These are phyloP conservation scores for Leishmania tropica DNA, from an alignment of 208 protist genomes.

Conservation along the genomic window DNA sequence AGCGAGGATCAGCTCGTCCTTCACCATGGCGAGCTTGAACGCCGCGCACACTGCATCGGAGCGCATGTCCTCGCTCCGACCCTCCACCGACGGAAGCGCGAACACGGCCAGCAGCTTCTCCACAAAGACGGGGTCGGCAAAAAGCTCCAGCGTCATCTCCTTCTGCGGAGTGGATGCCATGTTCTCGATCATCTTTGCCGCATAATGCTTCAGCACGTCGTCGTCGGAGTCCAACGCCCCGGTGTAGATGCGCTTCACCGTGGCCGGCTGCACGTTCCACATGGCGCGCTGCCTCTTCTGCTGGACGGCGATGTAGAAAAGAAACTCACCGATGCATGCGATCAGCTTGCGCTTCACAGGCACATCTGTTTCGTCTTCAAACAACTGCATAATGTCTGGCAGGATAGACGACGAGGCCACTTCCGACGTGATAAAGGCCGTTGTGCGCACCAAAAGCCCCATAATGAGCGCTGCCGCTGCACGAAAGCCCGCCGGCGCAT, in stretches of 20 bases:
- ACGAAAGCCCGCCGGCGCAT: constrained; percentile 54
- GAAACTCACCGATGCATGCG: constrained; percentile 86
- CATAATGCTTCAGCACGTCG: constrained; percentile 89
- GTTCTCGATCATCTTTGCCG: constrained; percentile 91
- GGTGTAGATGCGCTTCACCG: constrained; percentile 52
- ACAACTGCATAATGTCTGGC: constrained; percentile 55
- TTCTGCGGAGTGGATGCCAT: constrained; percentile 69
- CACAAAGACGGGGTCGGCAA: constrained; percentile 58
- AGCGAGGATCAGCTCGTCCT: constrained; percentile 62
- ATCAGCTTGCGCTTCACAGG: constrained; percentile 76
- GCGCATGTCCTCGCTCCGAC: constrained; percentile 80
- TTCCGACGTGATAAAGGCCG: constrained; percentile 71
- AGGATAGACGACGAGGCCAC: constrained; percentile 72
- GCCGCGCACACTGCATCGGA: constrained; percentile 82
- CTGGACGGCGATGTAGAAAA: constrained; percentile 91
- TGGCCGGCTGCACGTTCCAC: constrained; percentile 57
- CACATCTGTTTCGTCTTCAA: constrained; percentile 54
- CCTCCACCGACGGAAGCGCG: constrained; percentile 39
- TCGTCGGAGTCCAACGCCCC: constrained; percentile 64
- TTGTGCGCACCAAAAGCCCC: constrained; percentile 86
- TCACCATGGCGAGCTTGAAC: constrained; percentile 67
- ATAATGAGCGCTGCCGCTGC: constrained; percentile 78
- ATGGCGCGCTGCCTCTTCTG: constrained; percentile 51
- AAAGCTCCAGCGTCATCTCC: constrained; percentile 48
- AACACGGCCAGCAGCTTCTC: constrained; percentile 72